Conservation (phyloP, 2,329 filamentous ascomycete genomes). For the Botrytis medusae region DNA sequence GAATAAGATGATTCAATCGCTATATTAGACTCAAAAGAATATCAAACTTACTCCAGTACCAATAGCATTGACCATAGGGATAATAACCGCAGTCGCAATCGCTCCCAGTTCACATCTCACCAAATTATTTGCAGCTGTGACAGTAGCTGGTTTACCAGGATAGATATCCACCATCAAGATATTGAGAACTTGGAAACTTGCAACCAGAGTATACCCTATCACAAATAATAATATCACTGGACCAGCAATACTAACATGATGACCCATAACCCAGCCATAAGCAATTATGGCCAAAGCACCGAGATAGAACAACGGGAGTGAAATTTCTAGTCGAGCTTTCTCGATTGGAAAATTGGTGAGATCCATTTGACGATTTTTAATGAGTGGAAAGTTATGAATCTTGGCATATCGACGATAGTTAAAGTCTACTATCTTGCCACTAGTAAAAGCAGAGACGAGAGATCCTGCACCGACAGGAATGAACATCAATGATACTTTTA, state of each 20-base stretch:
- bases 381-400: conserved; percentile 52
- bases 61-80: conserved; percentile 52
- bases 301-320: conserved; percentile 52
- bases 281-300: conserved; percentile 48
- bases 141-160: conserved; percentile 36
- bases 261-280: conserved; percentile 54
- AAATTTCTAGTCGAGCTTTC: conserved; percentile 50
- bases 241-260: conserved; percentile 46
- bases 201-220: conserved; percentile 51
- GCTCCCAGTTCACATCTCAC: conserved; percentile 56
- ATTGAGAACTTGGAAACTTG: conserved; percentile 52
- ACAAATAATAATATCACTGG: conserved; percentile 50
- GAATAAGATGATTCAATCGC: not conserved
- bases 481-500: conserved; percentile 42
- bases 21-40: not conserved
- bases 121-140: conserved; percentile 57
- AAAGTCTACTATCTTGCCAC: conserved; percentile 52
- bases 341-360: conserved; percentile 53
- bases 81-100: conserved; percentile 51
- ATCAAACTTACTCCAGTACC: conserved; percentile 43
- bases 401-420: conserved; percentile 65
- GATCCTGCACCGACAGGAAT: conserved; percentile 25
- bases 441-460: conserved; percentile 12
- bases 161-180: conserved; percentile 58
- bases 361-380: conserved; percentile 52